These are phyloP conservation scores for Diaporthe sp. DNA, from an alignment of 2,329 filamentous ascomycete genomes.

Conservation along the genomic window DNA sequence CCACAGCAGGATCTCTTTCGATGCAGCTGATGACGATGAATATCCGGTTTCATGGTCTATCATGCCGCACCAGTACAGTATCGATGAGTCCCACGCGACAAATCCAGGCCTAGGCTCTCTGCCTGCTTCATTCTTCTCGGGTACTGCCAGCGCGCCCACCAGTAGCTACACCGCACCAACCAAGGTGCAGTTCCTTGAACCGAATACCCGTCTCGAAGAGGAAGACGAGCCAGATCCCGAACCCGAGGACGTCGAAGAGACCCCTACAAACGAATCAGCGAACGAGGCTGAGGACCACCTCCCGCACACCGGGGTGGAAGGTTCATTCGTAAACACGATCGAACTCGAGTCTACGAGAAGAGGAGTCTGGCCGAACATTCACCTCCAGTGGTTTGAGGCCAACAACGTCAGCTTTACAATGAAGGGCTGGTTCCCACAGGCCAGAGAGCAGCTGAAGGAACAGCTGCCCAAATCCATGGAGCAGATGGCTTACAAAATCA, in stretches of 20 bases:
- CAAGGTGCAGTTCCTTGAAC: constrained; percentile 51
- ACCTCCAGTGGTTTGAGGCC: constrained; percentile 47
- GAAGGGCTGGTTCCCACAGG: constrained; percentile 55
- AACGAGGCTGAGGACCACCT: constrained; percentile 4
- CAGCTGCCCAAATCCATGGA: constrained; percentile 45
- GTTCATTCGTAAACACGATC: not conserved
- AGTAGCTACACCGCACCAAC: constrained; percentile 29
- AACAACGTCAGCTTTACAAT: constrained; percentile 53
- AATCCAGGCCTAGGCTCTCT: constrained; percentile 39
- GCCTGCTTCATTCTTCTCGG: constrained; percentile 40
- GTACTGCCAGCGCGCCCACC: constrained; percentile 1
- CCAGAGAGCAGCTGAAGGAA: constrained; percentile 47
- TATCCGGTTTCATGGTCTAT: constrained; percentile 2
- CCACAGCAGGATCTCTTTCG: not conserved
- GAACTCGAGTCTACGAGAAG: constrained; percentile 18
- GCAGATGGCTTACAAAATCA: constrained; percentile 45
- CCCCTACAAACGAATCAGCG: constrained; percentile 15
- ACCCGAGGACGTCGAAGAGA: constrained; percentile 30
- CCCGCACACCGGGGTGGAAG: not conserved
- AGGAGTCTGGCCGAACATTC: constrained; percentile 30
- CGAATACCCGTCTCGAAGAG: constrained; percentile 52
- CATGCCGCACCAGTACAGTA: constrained; percentile 28
- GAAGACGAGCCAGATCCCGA: constrained; percentile 36
- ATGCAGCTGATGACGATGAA: constrained; percentile 8
- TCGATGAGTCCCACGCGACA: constrained; percentile 8